Evolutionary conservation across 2,329 filamentous ascomycete species (phyloP).

Genomic region (Macroventuria anomochaeta): DNA sequence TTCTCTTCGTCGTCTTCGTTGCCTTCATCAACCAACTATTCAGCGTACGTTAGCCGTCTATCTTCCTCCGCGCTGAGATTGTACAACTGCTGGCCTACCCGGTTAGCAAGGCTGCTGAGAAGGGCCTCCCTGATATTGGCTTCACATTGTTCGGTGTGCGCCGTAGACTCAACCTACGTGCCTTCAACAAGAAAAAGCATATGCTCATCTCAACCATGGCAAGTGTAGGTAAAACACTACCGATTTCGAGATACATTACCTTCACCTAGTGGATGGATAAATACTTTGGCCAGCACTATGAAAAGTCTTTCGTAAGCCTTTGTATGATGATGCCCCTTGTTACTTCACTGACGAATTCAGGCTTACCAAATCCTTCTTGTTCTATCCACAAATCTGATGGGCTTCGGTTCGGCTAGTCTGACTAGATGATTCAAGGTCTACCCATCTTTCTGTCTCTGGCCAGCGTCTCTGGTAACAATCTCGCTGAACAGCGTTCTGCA

Average conservation of each 20-base stretch:
- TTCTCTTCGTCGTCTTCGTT: conserved; percentile 5
- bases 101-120: conserved; percentile 15
- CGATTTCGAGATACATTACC: conserved; percentile 60
- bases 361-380: conserved; percentile 16
- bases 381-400: conserved; percentile 12
- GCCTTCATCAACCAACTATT: conserved; percentile 41
- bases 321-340: too few species aligned
- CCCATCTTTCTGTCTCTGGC: conserved; percentile 19
- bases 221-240: conserved; percentile 52
- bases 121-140: conserved; percentile 3
- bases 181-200: conserved; percentile 23
- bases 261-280: conserved; percentile 59
- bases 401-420: conserved; percentile 14
- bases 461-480: conserved; percentile 16
- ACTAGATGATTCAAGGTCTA: conserved; percentile 17
- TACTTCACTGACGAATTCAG: neutral
- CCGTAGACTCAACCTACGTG: conserved; percentile 17
- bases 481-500: conserved; percentile 13
- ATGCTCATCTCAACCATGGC: conserved; percentile 23
- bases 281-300: conserved; percentile 61
- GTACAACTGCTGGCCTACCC: conserved; percentile 11
- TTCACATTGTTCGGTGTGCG: conserved; percentile 12
- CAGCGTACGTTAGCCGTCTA: conserved; percentile 10
- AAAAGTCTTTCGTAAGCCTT: conserved; percentile 48
- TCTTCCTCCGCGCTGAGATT: conserved; percentile 9